phyloP scores from a whole-genome alignment of 306 rosid genomes.

The Glycine soja region DNA sequence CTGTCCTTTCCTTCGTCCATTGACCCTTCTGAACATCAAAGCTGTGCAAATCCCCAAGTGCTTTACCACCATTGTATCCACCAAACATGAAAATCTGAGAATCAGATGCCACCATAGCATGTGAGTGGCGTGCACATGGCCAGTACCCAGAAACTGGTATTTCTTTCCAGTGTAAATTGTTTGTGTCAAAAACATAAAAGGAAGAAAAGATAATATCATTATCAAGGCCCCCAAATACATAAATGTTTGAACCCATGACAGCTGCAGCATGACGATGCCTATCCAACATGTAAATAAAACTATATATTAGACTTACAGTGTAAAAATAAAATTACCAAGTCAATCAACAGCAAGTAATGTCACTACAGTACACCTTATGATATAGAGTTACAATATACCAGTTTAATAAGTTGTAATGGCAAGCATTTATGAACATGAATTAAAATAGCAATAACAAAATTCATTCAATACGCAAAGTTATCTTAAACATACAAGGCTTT shows the following conservation, averaged over 20 bases:
- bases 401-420: constrained; percentile 17
- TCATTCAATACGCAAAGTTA: not conserved
- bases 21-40: constrained; percentile 66
- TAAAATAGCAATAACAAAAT: constrained; percentile 23
- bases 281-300: constrained; percentile 41
- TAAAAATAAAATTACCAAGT: constrained; percentile 29
- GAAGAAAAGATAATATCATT: constrained; percentile 73
- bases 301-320: constrained; percentile 25
- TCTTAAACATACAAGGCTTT: not conserved
- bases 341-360: constrained; percentile 26
- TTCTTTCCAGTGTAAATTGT: constrained; percentile 69
- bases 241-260: constrained; percentile 70
- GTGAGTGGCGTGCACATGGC: constrained; percentile 91
- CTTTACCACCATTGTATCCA: constrained; percentile 80
- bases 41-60: constrained; percentile 85
- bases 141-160: constrained; percentile 64
- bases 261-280: constrained; percentile 98
- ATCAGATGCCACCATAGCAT: constrained; percentile 82
- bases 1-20: constrained; percentile 75
- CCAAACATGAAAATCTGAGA: constrained; percentile 78
- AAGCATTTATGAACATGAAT: constrained; percentile 30
- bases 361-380: not conserved
- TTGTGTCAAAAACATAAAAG: constrained; percentile 70
- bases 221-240: constrained; percentile 92
- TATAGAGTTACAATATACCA: constrained; percentile 15